These are phyloP conservation scores for Metschnikowia henanensis DNA, from an alignment of 805 yeast species.

Conservation along the genomic window DNA sequence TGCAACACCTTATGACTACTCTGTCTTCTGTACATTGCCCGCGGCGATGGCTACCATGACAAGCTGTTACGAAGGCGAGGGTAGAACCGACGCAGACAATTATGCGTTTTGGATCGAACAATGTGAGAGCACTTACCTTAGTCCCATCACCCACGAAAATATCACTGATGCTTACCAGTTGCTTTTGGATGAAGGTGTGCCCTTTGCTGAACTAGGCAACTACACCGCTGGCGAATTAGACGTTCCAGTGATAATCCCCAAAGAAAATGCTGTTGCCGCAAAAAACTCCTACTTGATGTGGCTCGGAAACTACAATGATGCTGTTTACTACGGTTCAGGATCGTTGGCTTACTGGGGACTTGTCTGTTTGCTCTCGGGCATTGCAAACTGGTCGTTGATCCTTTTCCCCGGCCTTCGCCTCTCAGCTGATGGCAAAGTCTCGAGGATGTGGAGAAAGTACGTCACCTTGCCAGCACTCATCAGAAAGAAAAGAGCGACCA, in stretches of 20 bases:
- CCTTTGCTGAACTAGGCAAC: constrained; percentile 10
- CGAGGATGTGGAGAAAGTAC: constrained; percentile 26
- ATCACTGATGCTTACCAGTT: constrained; percentile 12
- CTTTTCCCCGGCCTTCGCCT: constrained; percentile 39
- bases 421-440: constrained; percentile 27
- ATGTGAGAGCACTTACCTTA: constrained; percentile 7
- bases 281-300: constrained; percentile 30
- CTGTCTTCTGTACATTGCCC: constrained; percentile 12
- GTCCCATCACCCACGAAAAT: constrained; percentile 10
- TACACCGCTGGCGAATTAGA: constrained; percentile 10
- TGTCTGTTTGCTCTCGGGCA: constrained; percentile 41
- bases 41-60: constrained; percentile 16
- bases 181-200: constrained; percentile 5
- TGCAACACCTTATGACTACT: constrained; percentile 5
- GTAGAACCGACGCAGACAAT: constrained; percentile 1
- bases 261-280: constrained; percentile 12
- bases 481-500: constrained; percentile 14
- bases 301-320: constrained; percentile 39
- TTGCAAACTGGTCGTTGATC: constrained; percentile 41
- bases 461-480: constrained; percentile 30
- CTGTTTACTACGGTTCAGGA: constrained; percentile 38
- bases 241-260: constrained; percentile 27
- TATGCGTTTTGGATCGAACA: constrained; percentile 7
- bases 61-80: constrained; percentile 12
- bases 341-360: constrained; percentile 50